Base-by-base conservation (phyloP, 768 basidiomycete species). In the Psilocybe subaeruginosa region DNA sequence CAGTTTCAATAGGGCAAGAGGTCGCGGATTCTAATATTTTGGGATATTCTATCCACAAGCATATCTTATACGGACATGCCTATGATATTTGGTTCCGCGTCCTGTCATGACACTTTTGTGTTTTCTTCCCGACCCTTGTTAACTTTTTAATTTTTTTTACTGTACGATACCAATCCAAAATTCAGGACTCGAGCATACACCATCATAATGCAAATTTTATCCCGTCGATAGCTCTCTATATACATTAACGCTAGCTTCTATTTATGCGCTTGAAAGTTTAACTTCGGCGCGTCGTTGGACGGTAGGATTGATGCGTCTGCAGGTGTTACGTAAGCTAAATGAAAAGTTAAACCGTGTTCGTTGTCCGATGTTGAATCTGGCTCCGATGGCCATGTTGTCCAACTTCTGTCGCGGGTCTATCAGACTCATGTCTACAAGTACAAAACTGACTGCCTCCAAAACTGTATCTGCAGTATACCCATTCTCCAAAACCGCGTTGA, bases 401-500 rank as follows among this genome's bases (percentile, higher is more conserved):
- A 77, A 72, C 60, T 49, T 78, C 30, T 74, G 78, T 53, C 75
- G 73, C 56, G 67, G 66, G 62, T 74, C 77, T 43, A 67, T 75
- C 61, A 74, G 84, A 63, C 68, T 76, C 33, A 71, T 84, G 74
- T 78, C 85, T 33, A 85, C 84, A 19, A 73, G 76, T 50, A 68
- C 77, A 58, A 60, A 73, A 54, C 33, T 66, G 9, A 62, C 64
- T 23, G 29, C 60, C 8, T 58, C 60, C 16, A 51, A 63, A 37
- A 52, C 61, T 29, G 45, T 60, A 16, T 41, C 70, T 8, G 29
- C 70, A 9, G 61, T 67, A 29, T 94, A 94, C 69, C 88, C 91
- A 23, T 95, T 91, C 76, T 91, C 92, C 30, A 89, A 84, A 69
- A 80, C 79, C 9, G 91, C 85, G 33, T 78, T 89, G 35, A 75